Percentiles rank a stretch among this genome's conserved stretches.
phyloP scores from a whole-genome alignment of 805 yeast species.

The Clavispora fructus region DNA sequence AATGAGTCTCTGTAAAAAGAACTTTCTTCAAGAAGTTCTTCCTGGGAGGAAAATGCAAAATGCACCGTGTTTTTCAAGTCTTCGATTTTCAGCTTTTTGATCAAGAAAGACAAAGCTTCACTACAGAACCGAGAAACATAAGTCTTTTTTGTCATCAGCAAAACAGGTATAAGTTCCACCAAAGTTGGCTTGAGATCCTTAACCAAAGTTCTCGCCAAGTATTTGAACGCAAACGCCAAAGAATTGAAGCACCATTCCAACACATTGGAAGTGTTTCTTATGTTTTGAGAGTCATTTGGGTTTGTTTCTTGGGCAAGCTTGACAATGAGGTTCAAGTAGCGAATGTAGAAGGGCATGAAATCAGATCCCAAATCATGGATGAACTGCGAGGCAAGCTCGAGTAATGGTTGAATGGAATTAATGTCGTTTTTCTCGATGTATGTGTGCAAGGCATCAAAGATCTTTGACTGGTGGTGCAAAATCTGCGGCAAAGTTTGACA shows the following conservation, averaged over 20 bases:
- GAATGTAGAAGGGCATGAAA: conserved; percentile 64
- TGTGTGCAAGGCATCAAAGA: conserved; percentile 45
- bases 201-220: conserved; percentile 61
- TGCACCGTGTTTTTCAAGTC: conserved; percentile 44
- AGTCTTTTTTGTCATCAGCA: conserved; percentile 52
- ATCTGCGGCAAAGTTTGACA: conserved; percentile 77
- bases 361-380: conserved; percentile 92
- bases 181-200: conserved; percentile 68
- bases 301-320: conserved; percentile 35
- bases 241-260: conserved; percentile 83
- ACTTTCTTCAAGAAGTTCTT: conserved; percentile 28
- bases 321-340: conserved; percentile 47
- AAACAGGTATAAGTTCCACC: conserved; percentile 54
- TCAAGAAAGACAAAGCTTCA: conserved; percentile 80
- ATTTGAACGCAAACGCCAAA: conserved; percentile 85
- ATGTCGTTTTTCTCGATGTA: conserved; percentile 55
- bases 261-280: conserved; percentile 51
- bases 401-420: conserved; percentile 69
- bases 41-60: conserved; percentile 34
- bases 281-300: conserved; percentile 47
- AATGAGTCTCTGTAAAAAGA: conserved; percentile 54
- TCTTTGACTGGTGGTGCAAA: conserved; percentile 59
- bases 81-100: conserved; percentile 58
- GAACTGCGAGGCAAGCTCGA: conserved; percentile 76
- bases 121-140: conserved; percentile 79